Conservation (phyloP, 108 stramenopile species). For the Skeletonema grethae region DNA sequence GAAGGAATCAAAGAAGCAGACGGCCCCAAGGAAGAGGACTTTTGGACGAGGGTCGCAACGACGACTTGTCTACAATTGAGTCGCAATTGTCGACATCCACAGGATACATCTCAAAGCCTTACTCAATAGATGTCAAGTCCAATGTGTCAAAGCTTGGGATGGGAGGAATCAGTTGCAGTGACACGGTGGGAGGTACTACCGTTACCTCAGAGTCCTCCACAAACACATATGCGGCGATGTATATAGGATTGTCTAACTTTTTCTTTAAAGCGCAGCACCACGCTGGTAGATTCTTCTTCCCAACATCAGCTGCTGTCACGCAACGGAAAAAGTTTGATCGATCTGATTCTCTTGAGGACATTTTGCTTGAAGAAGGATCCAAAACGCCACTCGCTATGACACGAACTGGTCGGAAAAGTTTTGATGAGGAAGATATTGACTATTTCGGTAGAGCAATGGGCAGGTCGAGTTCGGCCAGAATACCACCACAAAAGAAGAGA, state of each 20-base stretch:
- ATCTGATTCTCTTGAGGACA: slow-evolving; percentile 36
- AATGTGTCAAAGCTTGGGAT: slow-evolving; percentile 33
- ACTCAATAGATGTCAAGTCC: slow-evolving; percentile 10
- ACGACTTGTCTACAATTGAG: slow-evolving; percentile 17
- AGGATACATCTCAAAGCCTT: slow-evolving; percentile 3
- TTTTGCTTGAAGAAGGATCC: slow-evolving; percentile 37
- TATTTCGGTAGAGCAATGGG: slow-evolving; percentile 38
- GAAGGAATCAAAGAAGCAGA: slow-evolving; percentile 25
- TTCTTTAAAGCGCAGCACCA: slow-evolving; percentile 30
- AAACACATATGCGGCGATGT: slow-evolving; percentile 9
- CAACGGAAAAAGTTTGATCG: slow-evolving; percentile 39
- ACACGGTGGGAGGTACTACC: slow-evolving; percentile 12
- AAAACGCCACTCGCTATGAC: slow-evolving; percentile 8
- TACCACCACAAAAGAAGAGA: background rate
- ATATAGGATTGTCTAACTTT: slow-evolving; percentile 9
- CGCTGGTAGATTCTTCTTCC: slow-evolving; percentile 34
- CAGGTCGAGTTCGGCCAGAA: background rate
- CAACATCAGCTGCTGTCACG: slow-evolving; percentile 23
- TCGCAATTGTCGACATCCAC: slow-evolving; percentile 3
- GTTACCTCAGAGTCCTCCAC: slow-evolving; percentile 15
- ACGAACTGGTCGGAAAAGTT: background rate
- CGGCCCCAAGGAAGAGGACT: slow-evolving; percentile 9
- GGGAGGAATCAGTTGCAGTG: slow-evolving; percentile 36
- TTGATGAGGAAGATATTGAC: slow-evolving; percentile 37
- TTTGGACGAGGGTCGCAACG: background rate